Conservation (phyloP, 2,329 filamentous ascomycete genomes). For the Ceratocystiopsis brevicomis region DNA sequence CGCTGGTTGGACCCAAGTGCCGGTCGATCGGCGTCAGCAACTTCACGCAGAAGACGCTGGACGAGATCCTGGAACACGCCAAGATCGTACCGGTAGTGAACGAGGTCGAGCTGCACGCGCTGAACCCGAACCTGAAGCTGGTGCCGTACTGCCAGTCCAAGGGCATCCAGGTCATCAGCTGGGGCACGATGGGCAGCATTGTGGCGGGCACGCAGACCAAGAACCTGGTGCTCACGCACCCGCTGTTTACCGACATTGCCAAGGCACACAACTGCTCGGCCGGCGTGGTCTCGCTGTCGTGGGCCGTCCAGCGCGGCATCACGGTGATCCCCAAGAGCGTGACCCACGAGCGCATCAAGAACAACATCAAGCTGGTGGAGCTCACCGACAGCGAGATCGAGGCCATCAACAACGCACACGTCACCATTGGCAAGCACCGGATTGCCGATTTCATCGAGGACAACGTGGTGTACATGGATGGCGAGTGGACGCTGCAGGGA, state of each 20-base stretch:
- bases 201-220: constrained; percentile 23
- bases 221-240: constrained; percentile 27
- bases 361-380: constrained; percentile 21
- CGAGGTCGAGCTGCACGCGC: constrained; percentile 48
- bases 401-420: no score
- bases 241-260: constrained; percentile 43
- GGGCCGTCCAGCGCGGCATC: constrained; percentile 64
- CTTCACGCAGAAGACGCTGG: constrained; percentile 37
- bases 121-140: constrained; percentile 40
- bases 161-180: constrained; percentile 20
- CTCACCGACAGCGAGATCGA: no score
- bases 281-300: constrained; percentile 66
- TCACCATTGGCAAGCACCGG: no score
- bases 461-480: no score
- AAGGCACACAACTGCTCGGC: constrained; percentile 50
- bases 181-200: constrained; percentile 17
- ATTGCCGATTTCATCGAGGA: no score
- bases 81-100: constrained; percentile 30
- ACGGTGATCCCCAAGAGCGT: constrained; percentile 59
- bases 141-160: constrained; percentile 37
- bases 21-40: constrained; percentile 41
- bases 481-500: no score
- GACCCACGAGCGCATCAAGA: constrained; percentile 35
- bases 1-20: constrained; percentile 30
- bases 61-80: constrained; percentile 29